phyloP scores from a whole-genome alignment of 1,139 yeast genomes.

The Suhomyces choctaworum region DNA sequence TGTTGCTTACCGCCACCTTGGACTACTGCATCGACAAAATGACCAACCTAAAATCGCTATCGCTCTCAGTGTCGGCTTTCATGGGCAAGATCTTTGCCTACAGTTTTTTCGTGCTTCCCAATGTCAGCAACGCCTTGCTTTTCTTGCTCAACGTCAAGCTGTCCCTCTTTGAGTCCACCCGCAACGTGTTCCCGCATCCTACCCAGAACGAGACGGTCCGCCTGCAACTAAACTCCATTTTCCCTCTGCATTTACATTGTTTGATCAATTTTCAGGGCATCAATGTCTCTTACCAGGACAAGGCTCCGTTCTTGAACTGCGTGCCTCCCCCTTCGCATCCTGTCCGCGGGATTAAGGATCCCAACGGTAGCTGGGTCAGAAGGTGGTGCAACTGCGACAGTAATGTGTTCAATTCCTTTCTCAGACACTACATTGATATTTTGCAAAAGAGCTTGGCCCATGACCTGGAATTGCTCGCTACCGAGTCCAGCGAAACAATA shows the following conservation, averaged over 20 bases:
- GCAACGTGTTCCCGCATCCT: slow-evolving; percentile 3
- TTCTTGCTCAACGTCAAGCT: slow-evolving; percentile 60
- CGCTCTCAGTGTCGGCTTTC: slow-evolving; percentile 67
- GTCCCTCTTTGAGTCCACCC: slow-evolving; percentile 27
- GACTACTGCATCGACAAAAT: slow-evolving; percentile 53
- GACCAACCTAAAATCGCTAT: slow-evolving; percentile 53
- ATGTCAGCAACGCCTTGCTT: slow-evolving; percentile 62
- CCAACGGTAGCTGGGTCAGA: slow-evolving; percentile 69
- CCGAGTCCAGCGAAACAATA: slow-evolving; percentile 6
- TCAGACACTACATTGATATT: slow-evolving; percentile 63
- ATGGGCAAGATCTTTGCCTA: slow-evolving; percentile 80
- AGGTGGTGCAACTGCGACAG: slow-evolving; percentile 57
- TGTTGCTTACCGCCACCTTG: slow-evolving; percentile 52
- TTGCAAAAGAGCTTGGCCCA: slow-evolving; percentile 21
- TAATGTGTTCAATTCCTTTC: slow-evolving; percentile 68
- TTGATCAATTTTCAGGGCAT: slow-evolving; percentile 41
- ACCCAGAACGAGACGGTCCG: background rate
- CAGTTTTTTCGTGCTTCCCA: slow-evolving; percentile 58
- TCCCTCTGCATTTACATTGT: slow-evolving; percentile 42
- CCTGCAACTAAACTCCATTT: slow-evolving; percentile 16
- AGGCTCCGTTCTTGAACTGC: slow-evolving; percentile 34
- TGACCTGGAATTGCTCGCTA: slow-evolving; percentile 3
- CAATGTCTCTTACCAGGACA: slow-evolving; percentile 19
- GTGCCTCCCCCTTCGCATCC: slow-evolving; percentile 54
- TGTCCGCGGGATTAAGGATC: slow-evolving; percentile 57